Evolutionary conservation across 805 yeast genomes (phyloP), one percentile per base, ranked within the genome.

Genomic region (Starmerella scarabaei): DNA sequence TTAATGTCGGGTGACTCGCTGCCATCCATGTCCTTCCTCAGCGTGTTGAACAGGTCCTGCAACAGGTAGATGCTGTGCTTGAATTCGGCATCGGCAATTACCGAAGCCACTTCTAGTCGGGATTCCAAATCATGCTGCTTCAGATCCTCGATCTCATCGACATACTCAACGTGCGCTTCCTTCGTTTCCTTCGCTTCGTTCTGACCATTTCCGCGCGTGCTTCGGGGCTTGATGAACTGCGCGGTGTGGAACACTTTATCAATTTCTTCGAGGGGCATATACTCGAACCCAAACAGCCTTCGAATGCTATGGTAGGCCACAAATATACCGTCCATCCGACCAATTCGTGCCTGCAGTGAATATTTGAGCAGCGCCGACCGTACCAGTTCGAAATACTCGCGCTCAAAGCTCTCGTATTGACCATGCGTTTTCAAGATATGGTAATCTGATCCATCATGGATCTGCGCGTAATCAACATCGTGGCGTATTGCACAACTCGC

Each of bases 251-350:
- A 64, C 7, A 74, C 63, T 41, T 66, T 61, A 56, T 88, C 96
- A 47, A 88, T 70, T 30, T 76, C 81, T 1, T 64, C 59, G 36
- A 86, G 62, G 1, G 94, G 86, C 21, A 88, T 56, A 57, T 88
- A 88, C 58, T 85, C 88, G 59, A 85, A 91, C 3, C 96, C 98
- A 60, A 88, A 83, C 51, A 86, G 71, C 35, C 75, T 64, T 23
- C 72, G 67, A 37, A 84, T 70, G 57, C 86, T 88, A 58, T 88
- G 98, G 58, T 77, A 88, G 0, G 95, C 95, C 14, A 88, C 68
- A 50, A 82, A 84, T 2, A 91, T 83, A 5, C 98, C 98, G 59
- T 86, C 96, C 97, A 91, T 88, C 52, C 80, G 76, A 3, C 97
- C 98, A 31, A 88, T 80, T 46, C 96, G 68, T 0, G 95, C 97